These are phyloP conservation scores for Calonectria henricotiae DNA, from an alignment of 2,329 filamentous ascomycete species.

Conservation along the genomic window DNA sequence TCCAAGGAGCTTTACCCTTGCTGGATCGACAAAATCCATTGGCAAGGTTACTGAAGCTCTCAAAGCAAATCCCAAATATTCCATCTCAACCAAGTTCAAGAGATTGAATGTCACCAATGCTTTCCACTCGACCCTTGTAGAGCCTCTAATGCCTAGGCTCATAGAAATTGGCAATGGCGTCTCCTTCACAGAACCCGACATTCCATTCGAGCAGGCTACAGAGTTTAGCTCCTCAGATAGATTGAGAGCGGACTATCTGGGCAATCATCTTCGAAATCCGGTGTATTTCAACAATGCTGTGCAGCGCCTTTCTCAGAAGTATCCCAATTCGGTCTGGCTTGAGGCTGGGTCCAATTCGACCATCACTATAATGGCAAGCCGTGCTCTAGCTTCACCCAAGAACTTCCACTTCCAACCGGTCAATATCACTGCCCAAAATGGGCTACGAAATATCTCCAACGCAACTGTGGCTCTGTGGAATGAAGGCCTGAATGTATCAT, in stretches of 20 bases:
- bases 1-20: neutral
- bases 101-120: neutral
- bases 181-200: neutral
- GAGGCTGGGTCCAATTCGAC: neutral
- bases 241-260: too few relatives aligned
- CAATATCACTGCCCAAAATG: neutral
- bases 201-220: neutral
- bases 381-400: neutral
- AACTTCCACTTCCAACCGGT: neutral
- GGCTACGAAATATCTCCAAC: neutral
- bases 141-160: neutral
- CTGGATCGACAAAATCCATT: neutral
- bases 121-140: neutral
- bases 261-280: too few relatives aligned
- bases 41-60: too few relatives aligned
- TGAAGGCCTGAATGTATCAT: neutral
- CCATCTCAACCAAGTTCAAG: neutral
- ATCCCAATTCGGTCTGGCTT: neutral
- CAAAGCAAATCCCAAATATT: too few relatives aligned
- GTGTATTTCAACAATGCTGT: slow-evolving; percentile 1
- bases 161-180: neutral
- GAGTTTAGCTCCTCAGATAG: too few relatives aligned
- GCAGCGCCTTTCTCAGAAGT: neutral
- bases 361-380: neutral
- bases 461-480: neutral